Conservation (phyloP, 306 rosid species). For the Malus fusca region DNA sequence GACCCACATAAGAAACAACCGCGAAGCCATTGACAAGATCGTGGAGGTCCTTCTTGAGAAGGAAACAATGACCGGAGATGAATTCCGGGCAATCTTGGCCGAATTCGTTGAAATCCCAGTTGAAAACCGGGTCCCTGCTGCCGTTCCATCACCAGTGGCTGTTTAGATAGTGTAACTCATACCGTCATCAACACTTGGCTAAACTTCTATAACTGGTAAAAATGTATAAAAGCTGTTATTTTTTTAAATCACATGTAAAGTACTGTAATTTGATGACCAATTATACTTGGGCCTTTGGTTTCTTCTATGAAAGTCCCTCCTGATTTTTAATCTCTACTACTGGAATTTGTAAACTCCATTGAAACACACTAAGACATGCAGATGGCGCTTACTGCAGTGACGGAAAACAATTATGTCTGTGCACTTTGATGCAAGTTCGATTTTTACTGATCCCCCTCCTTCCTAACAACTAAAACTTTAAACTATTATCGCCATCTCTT, state of each 20-base stretch:
- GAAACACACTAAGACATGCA: too few species aligned
- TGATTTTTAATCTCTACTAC: too few species aligned
- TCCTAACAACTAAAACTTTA: too few species aligned
- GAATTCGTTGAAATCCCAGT: slow-evolving; percentile 86
- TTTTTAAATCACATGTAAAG: slow-evolving; percentile 8
- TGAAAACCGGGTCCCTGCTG: slow-evolving; percentile 61
- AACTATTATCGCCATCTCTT: too few species aligned
- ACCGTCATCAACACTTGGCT: slow-evolving; percentile 16
- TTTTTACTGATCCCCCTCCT: too few species aligned
- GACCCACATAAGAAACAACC: slow-evolving; percentile 82
- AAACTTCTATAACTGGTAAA: slow-evolving; percentile 13
- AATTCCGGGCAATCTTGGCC: slow-evolving; percentile 81
- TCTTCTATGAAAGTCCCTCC: neutral
- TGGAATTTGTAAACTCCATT: too few species aligned
- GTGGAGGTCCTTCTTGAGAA: slow-evolving; percentile 91
- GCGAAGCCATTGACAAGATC: slow-evolving; percentile 88
- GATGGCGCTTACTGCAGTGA: too few species aligned
- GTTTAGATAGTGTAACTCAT: slow-evolving; percentile 39
- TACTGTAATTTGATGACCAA: slow-evolving; percentile 6
- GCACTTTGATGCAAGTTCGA: too few species aligned
- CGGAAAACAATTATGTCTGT: too few species aligned
- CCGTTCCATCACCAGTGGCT: slow-evolving; percentile 64
- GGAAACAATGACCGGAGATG: slow-evolving; percentile 84
- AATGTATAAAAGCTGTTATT: slow-evolving; percentile 37
- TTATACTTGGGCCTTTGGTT: slow-evolving; percentile 1